Evolutionary conservation across 2,329 filamentous ascomycete genomes (phyloP).

Genomic region (Ambrosiella beaveri): DNA sequence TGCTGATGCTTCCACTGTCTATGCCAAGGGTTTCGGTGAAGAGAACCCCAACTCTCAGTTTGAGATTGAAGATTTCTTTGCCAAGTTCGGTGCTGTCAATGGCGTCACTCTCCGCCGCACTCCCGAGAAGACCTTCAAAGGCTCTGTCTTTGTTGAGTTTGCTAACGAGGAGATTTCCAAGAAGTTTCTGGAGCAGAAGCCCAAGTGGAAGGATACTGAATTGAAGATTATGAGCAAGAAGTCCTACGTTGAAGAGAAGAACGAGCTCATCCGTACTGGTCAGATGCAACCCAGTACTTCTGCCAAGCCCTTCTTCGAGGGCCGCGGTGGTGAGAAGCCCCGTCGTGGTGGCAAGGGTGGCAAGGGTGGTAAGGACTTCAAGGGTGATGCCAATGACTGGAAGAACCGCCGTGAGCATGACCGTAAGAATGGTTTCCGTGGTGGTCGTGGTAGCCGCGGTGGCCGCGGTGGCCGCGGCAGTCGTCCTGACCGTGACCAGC

Average conservation of each 20-base stretch:
- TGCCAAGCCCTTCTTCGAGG: conserved; percentile 32
- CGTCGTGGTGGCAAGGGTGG: conserved; percentile 16
- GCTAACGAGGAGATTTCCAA: conserved; percentile 58
- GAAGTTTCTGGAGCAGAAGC: conserved; percentile 71
- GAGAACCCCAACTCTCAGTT: conserved; percentile 76
- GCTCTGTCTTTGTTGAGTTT: conserved; percentile 92
- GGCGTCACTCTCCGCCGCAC: conserved; percentile 73
- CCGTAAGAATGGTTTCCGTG: conserved; percentile 40
- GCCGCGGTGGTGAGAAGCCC: conserved; percentile 20
- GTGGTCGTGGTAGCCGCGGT: conserved; percentile 23
- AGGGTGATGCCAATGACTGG: conserved; percentile 39
- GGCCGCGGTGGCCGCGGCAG: conserved; percentile 26
- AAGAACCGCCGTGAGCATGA: conserved; percentile 46
- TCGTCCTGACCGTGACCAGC: conserved; percentile 19
- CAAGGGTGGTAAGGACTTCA: conserved; percentile 18
- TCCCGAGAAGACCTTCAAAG: conserved; percentile 66
- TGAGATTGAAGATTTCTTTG: conserved; percentile 85
- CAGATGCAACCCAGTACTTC: conserved; percentile 42
- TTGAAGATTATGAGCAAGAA: conserved; percentile 76
- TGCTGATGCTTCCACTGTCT: conserved; percentile 59
- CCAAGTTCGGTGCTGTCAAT: conserved; percentile 60
- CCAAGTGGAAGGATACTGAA: conserved; percentile 66
- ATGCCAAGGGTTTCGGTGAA: conserved; percentile 84
- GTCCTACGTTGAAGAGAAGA: conserved; percentile 69
- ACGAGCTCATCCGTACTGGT: conserved; percentile 51